Evolutionary conservation across 139 green algal species (phyloP).

Genomic region (Eudorina sp.): DNA sequence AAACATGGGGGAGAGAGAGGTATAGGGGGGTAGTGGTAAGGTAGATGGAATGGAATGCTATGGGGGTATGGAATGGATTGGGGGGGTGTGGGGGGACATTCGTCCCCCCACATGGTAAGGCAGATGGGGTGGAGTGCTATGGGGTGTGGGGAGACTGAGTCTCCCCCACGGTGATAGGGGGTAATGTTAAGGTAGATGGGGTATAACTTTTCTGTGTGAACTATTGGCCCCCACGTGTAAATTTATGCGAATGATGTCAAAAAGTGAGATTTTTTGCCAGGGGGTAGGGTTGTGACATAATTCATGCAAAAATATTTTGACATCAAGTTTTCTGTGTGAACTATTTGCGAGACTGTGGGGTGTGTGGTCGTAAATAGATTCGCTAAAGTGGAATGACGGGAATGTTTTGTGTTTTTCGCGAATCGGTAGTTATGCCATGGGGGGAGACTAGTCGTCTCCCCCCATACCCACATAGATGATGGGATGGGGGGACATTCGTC

Average conservation of each 20-base stretch:
- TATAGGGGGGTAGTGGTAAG: no score
- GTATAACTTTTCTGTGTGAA: background rate
- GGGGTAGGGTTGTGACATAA: background rate
- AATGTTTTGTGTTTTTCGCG: no score
- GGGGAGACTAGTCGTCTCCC: no score
- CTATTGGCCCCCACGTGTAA: background rate
- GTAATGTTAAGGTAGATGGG: no score
- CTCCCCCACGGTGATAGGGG: background rate
- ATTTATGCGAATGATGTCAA: background rate
- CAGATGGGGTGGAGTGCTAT: background rate
- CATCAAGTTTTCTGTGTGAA: background rate
- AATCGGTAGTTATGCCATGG: no score
- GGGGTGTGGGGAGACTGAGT: background rate
- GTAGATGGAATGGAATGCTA: background rate
- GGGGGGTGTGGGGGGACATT: background rate
- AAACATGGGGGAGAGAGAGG: no score
- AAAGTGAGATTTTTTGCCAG: background rate
- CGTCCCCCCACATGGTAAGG: background rate
- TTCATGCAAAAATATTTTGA: slow-evolving; percentile 8
- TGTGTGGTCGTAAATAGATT: no score
- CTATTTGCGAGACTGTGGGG: background rate
- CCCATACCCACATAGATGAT: no score
- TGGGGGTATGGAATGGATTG: background rate
- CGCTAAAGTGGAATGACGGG: no score
- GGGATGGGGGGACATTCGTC: no score